Conservation (phyloP, 345 rosid species). For the Triadica sebifera region DNA sequence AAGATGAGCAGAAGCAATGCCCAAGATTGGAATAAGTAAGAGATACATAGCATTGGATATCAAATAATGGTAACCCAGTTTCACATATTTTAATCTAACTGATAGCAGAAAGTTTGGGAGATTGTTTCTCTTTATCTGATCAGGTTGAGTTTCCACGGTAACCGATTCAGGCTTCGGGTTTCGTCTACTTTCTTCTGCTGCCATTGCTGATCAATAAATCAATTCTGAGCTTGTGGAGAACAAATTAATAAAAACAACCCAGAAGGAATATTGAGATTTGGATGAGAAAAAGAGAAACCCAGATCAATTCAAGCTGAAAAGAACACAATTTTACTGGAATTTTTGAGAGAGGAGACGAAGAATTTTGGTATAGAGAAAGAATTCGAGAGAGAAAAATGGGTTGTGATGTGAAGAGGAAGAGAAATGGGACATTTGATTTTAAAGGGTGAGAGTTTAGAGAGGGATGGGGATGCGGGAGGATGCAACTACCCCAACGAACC, state of each 20-base stretch:
- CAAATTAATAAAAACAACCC: background rate
- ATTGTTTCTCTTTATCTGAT: conserved; percentile 18
- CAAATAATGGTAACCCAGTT: conserved; percentile 75
- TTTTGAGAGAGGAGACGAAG: background rate
- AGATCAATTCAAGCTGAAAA: background rate
- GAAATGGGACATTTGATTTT: conserved; percentile 24
- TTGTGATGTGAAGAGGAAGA: background rate
- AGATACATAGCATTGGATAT: conserved; percentile 62
- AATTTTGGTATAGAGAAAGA: background rate
- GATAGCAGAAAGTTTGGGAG: conserved; percentile 69
- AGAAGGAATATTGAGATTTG: background rate
- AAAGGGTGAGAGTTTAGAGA: conserved; percentile 12
- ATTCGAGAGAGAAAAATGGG: conserved; percentile 7
- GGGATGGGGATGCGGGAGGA: conserved; percentile 30
- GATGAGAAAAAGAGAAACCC: background rate
- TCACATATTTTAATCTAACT: conserved; percentile 65
- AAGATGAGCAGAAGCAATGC: conserved; percentile 45
- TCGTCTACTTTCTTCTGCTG: conserved; percentile 5
- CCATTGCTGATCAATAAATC: background rate
- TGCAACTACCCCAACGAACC: conserved; percentile 69
- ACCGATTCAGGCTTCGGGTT: background rate
- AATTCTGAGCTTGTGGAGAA: background rate
- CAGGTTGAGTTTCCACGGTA: conserved; percentile 6
- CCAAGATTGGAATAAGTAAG: conserved; percentile 42
- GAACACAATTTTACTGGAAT: background rate